Conservation (phyloP, 805 yeast species). For the Teunomyces tritomae region DNA sequence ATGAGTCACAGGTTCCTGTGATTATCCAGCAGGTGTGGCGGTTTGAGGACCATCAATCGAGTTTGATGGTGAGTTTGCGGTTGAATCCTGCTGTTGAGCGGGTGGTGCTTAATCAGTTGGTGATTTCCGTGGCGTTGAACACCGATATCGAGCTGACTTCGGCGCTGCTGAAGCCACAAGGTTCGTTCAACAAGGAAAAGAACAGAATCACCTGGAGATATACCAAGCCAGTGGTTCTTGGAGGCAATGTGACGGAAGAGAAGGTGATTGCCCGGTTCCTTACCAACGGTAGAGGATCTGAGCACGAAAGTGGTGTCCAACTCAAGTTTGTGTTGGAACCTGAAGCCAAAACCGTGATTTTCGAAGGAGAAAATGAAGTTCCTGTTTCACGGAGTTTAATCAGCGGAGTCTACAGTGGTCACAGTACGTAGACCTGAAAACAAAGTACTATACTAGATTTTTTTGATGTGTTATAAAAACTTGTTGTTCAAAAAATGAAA, state of each 20-base stretch:
- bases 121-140: constrained; percentile 56
- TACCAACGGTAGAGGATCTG: constrained; percentile 70
- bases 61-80: constrained; percentile 72
- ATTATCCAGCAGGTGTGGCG: constrained; percentile 84
- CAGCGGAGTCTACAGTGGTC: constrained; percentile 50
- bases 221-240: constrained; percentile 37
- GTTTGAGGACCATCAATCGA: constrained; percentile 78
- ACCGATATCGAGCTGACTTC: constrained; percentile 60
- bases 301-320: constrained; percentile 71
- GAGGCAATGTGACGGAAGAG: constrained; percentile 46
- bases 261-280: constrained; percentile 82
- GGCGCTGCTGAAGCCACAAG: constrained; percentile 90
- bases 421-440: constrained; percentile 11
- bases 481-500: neutral
- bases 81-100: constrained; percentile 48
- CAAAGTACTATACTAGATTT: neutral
- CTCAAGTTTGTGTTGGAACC: constrained; percentile 59
- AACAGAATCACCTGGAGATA: constrained; percentile 87
- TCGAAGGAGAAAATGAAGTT: constrained; percentile 28
- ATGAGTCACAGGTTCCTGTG: constrained; percentile 55
- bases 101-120: constrained; percentile 53
- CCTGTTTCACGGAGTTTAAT: constrained; percentile 47
- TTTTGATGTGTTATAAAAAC: neutral
- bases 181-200: constrained; percentile 83
- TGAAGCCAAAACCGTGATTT: constrained; percentile 39